Conservation (phyloP, 768 basidiomycete species). For the Pleurotus eryngii region DNA sequence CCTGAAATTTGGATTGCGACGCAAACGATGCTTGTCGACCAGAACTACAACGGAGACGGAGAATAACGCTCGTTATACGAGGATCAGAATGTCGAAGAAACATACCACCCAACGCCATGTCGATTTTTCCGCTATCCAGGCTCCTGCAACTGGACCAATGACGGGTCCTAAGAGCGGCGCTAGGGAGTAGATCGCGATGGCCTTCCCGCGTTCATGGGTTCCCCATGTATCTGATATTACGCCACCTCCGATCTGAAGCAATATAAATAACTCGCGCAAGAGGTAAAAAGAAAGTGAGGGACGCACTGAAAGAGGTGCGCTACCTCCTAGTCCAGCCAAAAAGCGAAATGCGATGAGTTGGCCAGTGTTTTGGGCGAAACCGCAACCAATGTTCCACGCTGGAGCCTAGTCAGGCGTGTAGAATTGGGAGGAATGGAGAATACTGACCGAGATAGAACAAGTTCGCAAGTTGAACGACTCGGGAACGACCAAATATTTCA, state of each 20-base stretch:
- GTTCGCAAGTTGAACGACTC: slow-evolving; percentile 60
- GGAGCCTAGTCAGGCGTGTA: slow-evolving; percentile 2
- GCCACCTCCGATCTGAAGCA: slow-evolving; percentile 53
- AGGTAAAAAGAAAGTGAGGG: slow-evolving; percentile 37
- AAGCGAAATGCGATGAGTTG: slow-evolving; percentile 69
- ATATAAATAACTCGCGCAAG: slow-evolving; percentile 24
- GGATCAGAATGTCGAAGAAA: slow-evolving; percentile 6
- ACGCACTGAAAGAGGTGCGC: slow-evolving; percentile 61
- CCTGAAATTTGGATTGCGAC: slow-evolving; percentile 53
- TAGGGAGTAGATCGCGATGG: slow-evolving; percentile 60
- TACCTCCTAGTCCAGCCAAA: slow-evolving; percentile 67
- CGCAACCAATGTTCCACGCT: slow-evolving; percentile 66
- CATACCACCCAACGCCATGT: slow-evolving; percentile 73
- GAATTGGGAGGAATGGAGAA: not conserved
- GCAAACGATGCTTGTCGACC: slow-evolving; percentile 61
- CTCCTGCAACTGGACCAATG: slow-evolving; percentile 58
- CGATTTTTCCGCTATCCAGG: slow-evolving; percentile 59
- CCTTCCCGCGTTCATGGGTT: slow-evolving; percentile 60
- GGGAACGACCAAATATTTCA: slow-evolving; percentile 67
- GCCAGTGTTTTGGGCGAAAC: slow-evolving; percentile 54
- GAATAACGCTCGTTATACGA: not conserved
- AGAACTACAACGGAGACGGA: slow-evolving; percentile 40
- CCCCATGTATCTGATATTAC: slow-evolving; percentile 59
- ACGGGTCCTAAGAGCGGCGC: slow-evolving; percentile 66
- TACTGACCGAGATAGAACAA: slow-evolving; percentile 57